Percentiles rank a stretch among this genome's conserved stretches.
Conservation (phyloP, 192 early-diverging fungal genomes). For the Piromyces finnis region DNA sequence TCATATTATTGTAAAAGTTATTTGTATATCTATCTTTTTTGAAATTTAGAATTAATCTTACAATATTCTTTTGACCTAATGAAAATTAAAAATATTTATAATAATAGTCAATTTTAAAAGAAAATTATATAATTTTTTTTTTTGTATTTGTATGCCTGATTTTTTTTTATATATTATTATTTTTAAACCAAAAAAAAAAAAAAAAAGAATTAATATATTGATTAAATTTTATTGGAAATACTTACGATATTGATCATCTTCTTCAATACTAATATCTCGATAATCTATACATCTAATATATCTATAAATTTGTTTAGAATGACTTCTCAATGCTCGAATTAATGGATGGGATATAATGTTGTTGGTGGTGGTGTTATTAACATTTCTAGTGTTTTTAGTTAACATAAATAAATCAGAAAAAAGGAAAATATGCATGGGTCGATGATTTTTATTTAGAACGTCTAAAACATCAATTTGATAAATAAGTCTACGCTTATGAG, state of each 20-base stretch:
- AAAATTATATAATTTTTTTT: too few relatives aligned
- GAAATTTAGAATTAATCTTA: neutral
- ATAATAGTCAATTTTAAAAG: too few relatives aligned
- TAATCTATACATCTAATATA: neutral
- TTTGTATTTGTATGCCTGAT: too few relatives aligned
- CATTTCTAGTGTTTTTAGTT: neutral
- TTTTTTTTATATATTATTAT: too few relatives aligned
- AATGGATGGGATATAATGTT: neutral
- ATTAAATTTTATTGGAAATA: neutral
- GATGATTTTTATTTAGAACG: neutral
- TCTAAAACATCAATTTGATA: constrained; percentile 15
- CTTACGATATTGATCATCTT: neutral
- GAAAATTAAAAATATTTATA: too few relatives aligned
- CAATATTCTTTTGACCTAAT: neutral
- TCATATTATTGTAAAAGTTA: neutral
- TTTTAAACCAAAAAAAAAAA: neutral
- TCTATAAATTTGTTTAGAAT: neutral
- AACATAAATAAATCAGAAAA: neutral
- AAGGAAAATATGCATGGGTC: neutral
- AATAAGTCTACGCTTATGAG: constrained; percentile 16
- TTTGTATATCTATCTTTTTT: neutral
- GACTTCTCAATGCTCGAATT: neutral
- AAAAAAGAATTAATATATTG: neutral
- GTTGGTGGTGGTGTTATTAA: neutral
- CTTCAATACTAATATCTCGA: neutral